These are phyloP conservation scores for Sabuloglossum arenarium DNA, from an alignment of 495 filamentous ascomycete genomes.

Conservation along the genomic window DNA sequence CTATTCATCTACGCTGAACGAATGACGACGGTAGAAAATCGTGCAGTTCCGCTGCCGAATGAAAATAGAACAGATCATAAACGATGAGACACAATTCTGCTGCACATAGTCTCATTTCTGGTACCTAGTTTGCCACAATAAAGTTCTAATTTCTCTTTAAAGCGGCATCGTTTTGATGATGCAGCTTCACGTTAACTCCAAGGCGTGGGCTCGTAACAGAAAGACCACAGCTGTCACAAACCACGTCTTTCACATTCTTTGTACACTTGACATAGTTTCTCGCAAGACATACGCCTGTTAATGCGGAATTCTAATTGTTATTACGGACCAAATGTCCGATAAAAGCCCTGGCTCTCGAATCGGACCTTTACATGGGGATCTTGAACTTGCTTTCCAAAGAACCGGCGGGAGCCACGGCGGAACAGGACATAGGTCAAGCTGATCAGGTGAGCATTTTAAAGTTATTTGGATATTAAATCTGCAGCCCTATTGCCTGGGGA, in stretches of 20 bases:
- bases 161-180: neutral
- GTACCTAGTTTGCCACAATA: too few species aligned
- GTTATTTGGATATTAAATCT: neutral
- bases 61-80: neutral
- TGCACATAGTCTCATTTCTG: neutral
- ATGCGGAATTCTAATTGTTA: neutral
- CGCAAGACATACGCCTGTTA: neutral
- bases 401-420: neutral
- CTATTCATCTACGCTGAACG: neutral
- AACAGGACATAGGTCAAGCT: neutral
- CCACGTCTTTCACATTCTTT: neutral
- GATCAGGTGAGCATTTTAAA: neutral
- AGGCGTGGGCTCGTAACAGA: neutral
- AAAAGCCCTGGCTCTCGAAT: neutral
- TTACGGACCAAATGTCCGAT: constrained; percentile 1
- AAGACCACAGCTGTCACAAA: neutral
- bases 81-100: neutral
- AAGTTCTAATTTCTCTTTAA: neutral
- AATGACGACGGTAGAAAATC: neutral
- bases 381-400: neutral
- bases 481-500: neutral
- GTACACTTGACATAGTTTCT: neutral
- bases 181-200: neutral
- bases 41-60: neutral
- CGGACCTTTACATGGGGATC: neutral